phyloP scores from a whole-genome alignment of 129 eudicot species.

The Solidago caesia region DNA sequence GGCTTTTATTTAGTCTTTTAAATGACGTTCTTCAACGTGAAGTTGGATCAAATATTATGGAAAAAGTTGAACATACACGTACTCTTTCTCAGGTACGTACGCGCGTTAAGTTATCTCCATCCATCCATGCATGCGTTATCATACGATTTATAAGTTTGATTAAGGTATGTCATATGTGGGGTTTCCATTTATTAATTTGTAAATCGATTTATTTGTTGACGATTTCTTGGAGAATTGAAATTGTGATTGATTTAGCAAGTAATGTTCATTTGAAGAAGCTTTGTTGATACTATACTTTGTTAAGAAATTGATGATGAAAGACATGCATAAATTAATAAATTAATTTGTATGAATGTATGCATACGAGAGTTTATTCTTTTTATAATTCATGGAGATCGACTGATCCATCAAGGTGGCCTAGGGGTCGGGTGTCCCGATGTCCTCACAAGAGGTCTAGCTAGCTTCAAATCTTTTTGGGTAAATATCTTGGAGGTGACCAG shows the following conservation, averaged over 20 bases:
- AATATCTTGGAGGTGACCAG: too few relatives aligned
- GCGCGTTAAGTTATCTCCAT: neutral
- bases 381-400: too few relatives aligned
- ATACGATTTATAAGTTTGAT: neutral
- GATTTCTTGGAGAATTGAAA: neutral
- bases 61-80: slow-evolving; percentile 60
- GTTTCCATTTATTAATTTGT: neutral
- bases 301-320: neutral
- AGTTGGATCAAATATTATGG: slow-evolving; percentile 55
- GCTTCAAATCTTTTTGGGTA: too few relatives aligned
- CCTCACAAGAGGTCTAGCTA: too few relatives aligned
- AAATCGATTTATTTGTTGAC: neutral
- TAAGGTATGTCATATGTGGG: neutral
- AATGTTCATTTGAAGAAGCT: neutral
- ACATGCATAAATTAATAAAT: neutral
- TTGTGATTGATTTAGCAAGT: neutral
- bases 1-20: slow-evolving; percentile 66
- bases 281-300: neutral
- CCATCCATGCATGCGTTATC: neutral
- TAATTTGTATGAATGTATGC: too few relatives aligned
- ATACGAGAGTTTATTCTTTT: too few relatives aligned
- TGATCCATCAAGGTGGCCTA: too few relatives aligned
- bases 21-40: slow-evolving; percentile 77
- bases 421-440: too few relatives aligned
- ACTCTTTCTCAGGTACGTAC: slow-evolving; percentile 65